Evolutionary conservation across 2,329 filamentous ascomycete genomes (phyloP), one percentile per base, ranked within the genome.

Genomic region (Colletotrichum theobromicola): DNA sequence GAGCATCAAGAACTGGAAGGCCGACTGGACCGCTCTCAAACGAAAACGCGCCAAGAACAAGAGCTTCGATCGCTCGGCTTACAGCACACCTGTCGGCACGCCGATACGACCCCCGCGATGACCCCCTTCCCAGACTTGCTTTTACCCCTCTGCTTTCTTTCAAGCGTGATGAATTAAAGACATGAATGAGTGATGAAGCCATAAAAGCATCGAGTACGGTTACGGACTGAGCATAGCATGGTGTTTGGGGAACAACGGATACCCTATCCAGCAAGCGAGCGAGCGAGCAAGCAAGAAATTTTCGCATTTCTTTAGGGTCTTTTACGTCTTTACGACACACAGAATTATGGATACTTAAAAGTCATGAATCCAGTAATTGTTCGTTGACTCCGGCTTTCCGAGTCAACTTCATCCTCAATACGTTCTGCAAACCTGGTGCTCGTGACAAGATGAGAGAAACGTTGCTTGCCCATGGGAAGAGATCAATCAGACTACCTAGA

Each of bases 1-100:
- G 75, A 91, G 90, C 80, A 92, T 93, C 76, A 83, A 87, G 73
- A 87, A 87, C 76, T 93, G 91, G 89, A 93, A 92, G 81, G 82
- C 88, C 35, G 91, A 93, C 78, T 93, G 90, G 87, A 82, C 85
- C 12, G 81, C 83, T 18, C 83, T 91, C 34, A 89, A 89, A 81
- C 84, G 85, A 71, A 87, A 84, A 77, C 85, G 85, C 35, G 83
- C 84, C 63, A 75, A 74, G 58, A 63, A 74, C 57, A 75, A 75
- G 32, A 75, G 73, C 24, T 75, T 53, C 57, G 73, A 74, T 50
- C 70, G 69, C 58, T 72, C 69, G 35, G 70, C 69, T 63, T 75
- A 74, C 58, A 74, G 58, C 60, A 75, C 73, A 30, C 73, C 73
- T 37, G 26, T 67, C 28, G 73, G 73, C 42, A 75, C 73, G 30